A percentile compares a stretch with the other conserved stretches of the same genome.
These are phyloP conservation scores for Podospora sp. DNA, from an alignment of 495 filamentous ascomycete genomes.

Conservation along the genomic window DNA sequence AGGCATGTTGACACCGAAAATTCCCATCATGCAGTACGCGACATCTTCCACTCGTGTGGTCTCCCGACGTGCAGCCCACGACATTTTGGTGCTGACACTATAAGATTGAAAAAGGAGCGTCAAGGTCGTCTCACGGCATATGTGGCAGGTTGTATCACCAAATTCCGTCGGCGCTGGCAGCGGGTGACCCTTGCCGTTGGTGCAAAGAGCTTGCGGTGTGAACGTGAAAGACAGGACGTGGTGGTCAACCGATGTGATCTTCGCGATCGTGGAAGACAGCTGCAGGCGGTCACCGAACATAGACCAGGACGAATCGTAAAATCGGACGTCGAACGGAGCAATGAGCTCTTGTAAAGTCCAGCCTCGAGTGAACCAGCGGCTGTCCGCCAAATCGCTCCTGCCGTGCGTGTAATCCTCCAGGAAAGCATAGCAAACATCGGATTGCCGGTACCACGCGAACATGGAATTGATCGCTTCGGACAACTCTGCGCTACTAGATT, in stretches of 20 bases:
- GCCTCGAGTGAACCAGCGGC: slow-evolving; percentile 8
- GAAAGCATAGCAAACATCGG: background rate
- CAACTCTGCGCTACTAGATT: background rate
- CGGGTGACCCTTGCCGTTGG: background rate
- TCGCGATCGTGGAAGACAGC: background rate
- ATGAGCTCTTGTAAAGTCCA: slow-evolving; percentile 18
- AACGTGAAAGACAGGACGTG: background rate
- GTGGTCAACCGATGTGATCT: background rate
- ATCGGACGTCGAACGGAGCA: slow-evolving; percentile 5
- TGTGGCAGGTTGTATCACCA: background rate
- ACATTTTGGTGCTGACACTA: slow-evolving; percentile 20
- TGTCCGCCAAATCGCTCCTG: background rate
- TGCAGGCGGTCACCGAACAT: background rate
- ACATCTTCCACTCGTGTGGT: slow-evolving; percentile 27
- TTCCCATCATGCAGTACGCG: slow-evolving; percentile 27
- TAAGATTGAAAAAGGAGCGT: background rate
- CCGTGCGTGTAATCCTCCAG: background rate
- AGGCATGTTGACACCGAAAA: slow-evolving; percentile 27
- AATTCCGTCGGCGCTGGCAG: too few relatives aligned
- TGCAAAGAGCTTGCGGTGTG: background rate
- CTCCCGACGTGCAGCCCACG: slow-evolving; percentile 22
- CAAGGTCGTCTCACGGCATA: background rate
- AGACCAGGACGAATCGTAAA: slow-evolving; percentile 14
- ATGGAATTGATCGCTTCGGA: background rate
- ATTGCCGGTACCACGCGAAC: background rate